Evolutionary conservation across 805 yeast species (phyloP).

Genomic region (Yamadazyma kitorensis): DNA sequence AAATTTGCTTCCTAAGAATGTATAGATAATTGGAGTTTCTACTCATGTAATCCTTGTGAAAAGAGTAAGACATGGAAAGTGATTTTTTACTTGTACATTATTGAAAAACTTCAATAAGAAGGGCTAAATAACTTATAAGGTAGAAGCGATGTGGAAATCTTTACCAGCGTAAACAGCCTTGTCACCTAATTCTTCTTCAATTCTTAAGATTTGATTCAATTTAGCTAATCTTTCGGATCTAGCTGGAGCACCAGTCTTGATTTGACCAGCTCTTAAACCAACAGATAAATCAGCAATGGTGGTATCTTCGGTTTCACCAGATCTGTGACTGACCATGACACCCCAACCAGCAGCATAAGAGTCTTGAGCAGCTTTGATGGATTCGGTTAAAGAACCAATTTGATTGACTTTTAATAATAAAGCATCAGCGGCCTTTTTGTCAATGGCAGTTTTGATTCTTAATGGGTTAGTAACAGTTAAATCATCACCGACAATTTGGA

Average conservation of each 20-base stretch:
- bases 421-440: constrained; percentile 93
- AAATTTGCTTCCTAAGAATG: background rate
- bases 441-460: constrained; percentile 93
- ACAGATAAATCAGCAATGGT: constrained; percentile 97
- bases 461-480: constrained; percentile 97
- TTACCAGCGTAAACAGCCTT: constrained; percentile 95
- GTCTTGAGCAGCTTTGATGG: constrained; percentile 94
- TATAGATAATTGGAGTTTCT: constrained; percentile 4
- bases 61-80: too few relatives aligned
- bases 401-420: constrained; percentile 97
- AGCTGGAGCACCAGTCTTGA: constrained; percentile 99
- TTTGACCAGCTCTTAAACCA: constrained; percentile 98
- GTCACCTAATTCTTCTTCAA: constrained; percentile 98
- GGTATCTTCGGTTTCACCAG: constrained; percentile 99
- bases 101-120: background rate
- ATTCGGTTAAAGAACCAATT: constrained; percentile 95
- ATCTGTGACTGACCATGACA: constrained; percentile 99
- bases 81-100: background rate
- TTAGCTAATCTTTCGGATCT: constrained; percentile 99
- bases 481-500: constrained; percentile 97
- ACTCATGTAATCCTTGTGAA: too few relatives aligned
- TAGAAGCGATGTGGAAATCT: constrained; percentile 65
- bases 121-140: constrained; percentile 29
- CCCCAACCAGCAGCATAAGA: constrained; percentile 98
- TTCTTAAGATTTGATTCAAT: constrained; percentile 96